Conservation (phyloP, 1,284 basidiomycete genomes). For the Neonothopanus nambi region DNA sequence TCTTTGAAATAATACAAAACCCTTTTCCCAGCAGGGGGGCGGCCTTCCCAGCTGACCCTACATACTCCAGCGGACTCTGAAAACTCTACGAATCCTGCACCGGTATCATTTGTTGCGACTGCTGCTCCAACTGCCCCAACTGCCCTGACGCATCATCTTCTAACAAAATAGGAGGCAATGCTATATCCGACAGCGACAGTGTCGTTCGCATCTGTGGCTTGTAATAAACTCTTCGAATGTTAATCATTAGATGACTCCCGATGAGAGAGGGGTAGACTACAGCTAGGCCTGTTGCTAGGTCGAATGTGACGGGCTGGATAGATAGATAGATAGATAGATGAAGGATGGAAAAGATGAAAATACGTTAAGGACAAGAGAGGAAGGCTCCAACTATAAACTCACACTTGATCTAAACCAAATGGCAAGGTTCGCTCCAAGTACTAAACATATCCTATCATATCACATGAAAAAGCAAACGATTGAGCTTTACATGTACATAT, state of each 20-base stretch:
- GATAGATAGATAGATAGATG: neutral
- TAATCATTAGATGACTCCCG: constrained; percentile 2
- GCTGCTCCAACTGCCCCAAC: too few species aligned
- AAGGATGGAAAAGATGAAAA: too few species aligned
- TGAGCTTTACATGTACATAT: neutral
- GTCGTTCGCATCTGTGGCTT: neutral
- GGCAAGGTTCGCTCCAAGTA: neutral
- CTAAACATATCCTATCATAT: neutral
- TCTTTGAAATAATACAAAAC: too few species aligned
- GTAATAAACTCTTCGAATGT: constrained; percentile 1
- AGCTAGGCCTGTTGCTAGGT: neutral
- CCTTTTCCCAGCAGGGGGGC: too few species aligned
- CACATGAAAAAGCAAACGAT: too few species aligned
- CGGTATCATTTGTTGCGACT: too few species aligned
- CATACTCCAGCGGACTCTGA: too few species aligned
- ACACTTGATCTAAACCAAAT: neutral
- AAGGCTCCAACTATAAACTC: too few species aligned
- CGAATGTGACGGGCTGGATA: neutral
- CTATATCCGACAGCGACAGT: neutral
- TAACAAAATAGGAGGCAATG: neutral
- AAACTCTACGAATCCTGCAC: too few species aligned
- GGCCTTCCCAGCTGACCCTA: too few species aligned
- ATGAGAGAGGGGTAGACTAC: constrained; percentile 3
- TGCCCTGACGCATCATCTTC: too few species aligned
- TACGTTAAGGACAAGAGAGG: too few species aligned